Conservation (phyloP, 129 eudicot genomes). For the Cynara cardunculus region DNA sequence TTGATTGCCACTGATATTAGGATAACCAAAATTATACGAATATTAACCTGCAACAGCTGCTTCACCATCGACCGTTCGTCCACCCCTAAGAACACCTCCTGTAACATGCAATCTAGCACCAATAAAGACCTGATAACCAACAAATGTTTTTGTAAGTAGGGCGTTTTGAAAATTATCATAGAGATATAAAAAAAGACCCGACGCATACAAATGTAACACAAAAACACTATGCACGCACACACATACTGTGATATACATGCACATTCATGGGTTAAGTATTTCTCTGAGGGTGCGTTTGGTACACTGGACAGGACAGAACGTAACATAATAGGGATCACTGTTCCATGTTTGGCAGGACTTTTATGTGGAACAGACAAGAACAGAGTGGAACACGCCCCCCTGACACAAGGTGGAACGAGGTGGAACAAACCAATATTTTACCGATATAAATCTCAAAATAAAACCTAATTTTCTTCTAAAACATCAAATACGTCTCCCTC, state of each 20-base stretch:
- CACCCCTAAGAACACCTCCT: conserved; percentile 93
- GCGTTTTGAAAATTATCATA: background rate
- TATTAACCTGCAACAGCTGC: conserved; percentile 71
- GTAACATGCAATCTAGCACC: conserved; percentile 99
- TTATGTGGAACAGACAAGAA: no score
- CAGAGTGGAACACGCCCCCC: no score
- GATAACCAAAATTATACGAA: background rate
- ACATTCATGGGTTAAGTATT: background rate
- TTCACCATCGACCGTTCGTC: conserved; percentile 88
- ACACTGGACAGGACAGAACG: no score
- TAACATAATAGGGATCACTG: no score
- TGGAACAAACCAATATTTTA: no score
- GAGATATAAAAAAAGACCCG: background rate
- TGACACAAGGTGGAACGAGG: no score
- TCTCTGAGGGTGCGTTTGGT: no score
- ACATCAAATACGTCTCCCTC: no score
- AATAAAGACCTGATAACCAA: conserved; percentile 73
- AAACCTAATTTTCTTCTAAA: no score
- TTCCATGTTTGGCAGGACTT: no score
- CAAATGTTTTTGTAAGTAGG: background rate
- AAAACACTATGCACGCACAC: background rate
- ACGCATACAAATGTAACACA: background rate
- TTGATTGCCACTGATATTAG: background rate
- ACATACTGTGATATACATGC: background rate
- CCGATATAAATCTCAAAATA: no score